Base-by-base conservation (phyloP, 495 filamentous ascomycete genomes). In the Neurospora terricola region DNA sequence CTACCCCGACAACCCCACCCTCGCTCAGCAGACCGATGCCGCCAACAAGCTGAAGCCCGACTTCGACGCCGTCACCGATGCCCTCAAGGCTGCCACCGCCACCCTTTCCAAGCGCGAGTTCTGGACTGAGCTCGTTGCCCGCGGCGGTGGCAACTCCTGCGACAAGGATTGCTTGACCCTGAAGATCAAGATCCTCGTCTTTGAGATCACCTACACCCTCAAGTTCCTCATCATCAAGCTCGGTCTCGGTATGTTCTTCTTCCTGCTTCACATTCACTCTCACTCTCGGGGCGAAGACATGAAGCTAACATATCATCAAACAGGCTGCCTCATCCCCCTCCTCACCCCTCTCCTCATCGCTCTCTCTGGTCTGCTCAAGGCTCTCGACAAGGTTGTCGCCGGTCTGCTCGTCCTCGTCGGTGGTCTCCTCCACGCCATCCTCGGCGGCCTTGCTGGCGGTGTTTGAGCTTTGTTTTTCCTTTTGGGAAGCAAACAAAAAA, bases 221-320 rank as follows among this genome's bases (percentile, higher is more conserved):
- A 82, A 80, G 77, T 75, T 79, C 34, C 75, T 82, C 42, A 76
- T 82, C 38, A 74, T 80, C 71, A 82, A 83, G 80, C 76, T 82
- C 11, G 81, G 81, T 36, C 77, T 83, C 34, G 80, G 81, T 83
- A 78, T 70, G 79, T 77, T n/a, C 5, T 40, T 6, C 39, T 14
- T 36, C 16, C 30, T 39, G 12, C 8, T 48, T 12, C 38, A 38
- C 38, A 38, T 11, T 45, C 70, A 23, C 27, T 2, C 2, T 23
- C 12, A 27, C 23, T 11, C n/a, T 59, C 14, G 66, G 18, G 16
- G 1, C 10, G n/a, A 39, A 34, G 23, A 40, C 18, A 36, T 36
- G 10, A 54, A 21, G 36, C 34, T 54, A 54, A 54, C 21, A 54
- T 2, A 12, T 23, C 54, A 72, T 62, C 72, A 69, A 16, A 75